Evolutionary conservation across 768 basidiomycete species (phyloP), one percentile per base, ranked within the genome.

Genomic region (Amanita thiersii): DNA sequence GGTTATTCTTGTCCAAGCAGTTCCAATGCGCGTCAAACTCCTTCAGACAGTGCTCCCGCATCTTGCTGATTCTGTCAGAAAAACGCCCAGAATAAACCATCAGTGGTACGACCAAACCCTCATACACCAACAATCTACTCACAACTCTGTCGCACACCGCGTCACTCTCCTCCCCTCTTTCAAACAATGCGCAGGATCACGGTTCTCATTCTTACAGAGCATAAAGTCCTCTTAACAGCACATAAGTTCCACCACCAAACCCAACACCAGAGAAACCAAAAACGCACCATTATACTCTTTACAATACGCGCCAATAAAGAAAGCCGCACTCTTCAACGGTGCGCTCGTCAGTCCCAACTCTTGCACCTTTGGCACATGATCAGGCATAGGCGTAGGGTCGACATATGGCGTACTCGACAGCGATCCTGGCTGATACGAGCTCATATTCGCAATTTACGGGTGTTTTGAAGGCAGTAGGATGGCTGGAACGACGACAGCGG

Each of bases 161-260:
- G 96, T 98, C 43, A 97, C 94, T 51, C 88, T 80, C 51, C 96
- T 66, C 8, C 96, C 96, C 62, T 98, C 96, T 72, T 87, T 86
- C 66, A 98, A 57, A 63, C 96, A 99, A 59, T 93, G 90, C 15
- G 64, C 89, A 7, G 94, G 91, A 55, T 94, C 83, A 45, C 84
- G 74, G 56, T 75, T 83, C 69, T 97, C 93, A 17, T 78, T 70
- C 68, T 98, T 98, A 76, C 96, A 99, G 40, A 97, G 83, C 90
- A 98, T 94, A 41, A 66, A 64, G 51, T 64, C 65, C 59, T 64
- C 65, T 65, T 40, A 18, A 24, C 8, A 30, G 11, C 21, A 12
- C 18, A 43, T 37, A 26, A 40, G 20, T 39, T 37, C 17, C 47
- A 28, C 11, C 34, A 30, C 30, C 19, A 39, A 17, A 23, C 33